Conservation (phyloP, 371 early-diverging fungal species). For the Mortierella sp. region DNA sequence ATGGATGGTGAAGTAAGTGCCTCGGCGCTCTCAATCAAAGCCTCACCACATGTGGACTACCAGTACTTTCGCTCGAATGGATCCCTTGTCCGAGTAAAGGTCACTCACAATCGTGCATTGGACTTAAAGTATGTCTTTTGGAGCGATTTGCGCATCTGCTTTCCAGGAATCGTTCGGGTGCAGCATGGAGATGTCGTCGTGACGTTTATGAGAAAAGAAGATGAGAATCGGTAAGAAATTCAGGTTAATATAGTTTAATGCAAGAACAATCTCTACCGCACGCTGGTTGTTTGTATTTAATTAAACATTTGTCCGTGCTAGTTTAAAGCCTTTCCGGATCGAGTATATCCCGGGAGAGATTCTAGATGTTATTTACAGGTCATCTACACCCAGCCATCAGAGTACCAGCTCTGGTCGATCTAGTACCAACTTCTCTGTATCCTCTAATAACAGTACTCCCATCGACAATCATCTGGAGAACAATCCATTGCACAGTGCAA, state of each 20-base stretch:
- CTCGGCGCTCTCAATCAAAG: neutral
- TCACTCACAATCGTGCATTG: conserved; percentile 18
- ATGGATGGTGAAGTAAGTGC: conserved; percentile 5
- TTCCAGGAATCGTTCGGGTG: conserved; percentile 33
- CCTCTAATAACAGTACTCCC: neutral
- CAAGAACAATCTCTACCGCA: too few relatives aligned
- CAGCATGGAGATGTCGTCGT: conserved; percentile 30
- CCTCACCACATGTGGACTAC: conserved; percentile 9
- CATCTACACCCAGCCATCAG: neutral
- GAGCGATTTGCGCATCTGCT: conserved; percentile 31
- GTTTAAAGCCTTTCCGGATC: conserved; percentile 23
- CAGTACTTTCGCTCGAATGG: conserved; percentile 34
- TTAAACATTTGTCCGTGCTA: neutral
- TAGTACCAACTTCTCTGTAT: neutral
- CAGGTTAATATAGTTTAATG: neutral
- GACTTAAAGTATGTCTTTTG: conserved; percentile 28
- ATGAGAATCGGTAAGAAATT: conserved; percentile 23
- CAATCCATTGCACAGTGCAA: neutral
- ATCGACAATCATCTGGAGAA: neutral
- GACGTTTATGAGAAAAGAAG: conserved; percentile 29
- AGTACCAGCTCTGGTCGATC: neutral
- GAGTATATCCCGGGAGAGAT: conserved; percentile 20
- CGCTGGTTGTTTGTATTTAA: too few relatives aligned
- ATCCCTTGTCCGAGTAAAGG: conserved; percentile 22
- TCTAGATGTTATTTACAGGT: conserved; percentile 20